phyloP scores from a whole-genome alignment of 345 rosid genomes.

The Arabis hirsuta region DNA sequence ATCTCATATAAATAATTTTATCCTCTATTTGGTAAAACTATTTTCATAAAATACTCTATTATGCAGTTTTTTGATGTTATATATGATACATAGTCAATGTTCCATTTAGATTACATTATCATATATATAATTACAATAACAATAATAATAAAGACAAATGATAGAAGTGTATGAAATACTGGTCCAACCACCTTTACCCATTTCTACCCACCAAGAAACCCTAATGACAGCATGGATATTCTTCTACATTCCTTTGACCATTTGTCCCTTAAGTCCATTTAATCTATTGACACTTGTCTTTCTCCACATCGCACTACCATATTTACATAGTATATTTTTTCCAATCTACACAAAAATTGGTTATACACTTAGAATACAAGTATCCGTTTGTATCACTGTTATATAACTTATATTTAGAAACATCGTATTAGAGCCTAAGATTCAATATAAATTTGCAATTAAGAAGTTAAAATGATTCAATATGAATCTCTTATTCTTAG shows the following conservation, averaged over 20 bases:
- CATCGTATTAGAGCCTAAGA: neutral
- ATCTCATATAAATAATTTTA: too few species aligned
- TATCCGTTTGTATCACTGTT: neutral
- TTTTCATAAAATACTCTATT: too few species aligned
- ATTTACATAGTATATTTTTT: neutral
- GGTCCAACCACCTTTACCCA: slow-evolving; percentile 34
- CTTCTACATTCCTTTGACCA: slow-evolving; percentile 18
- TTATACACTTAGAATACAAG: neutral
- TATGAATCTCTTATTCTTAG: neutral
- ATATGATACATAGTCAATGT: slow-evolving; percentile 7
- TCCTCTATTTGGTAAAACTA: too few species aligned
- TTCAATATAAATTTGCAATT: neutral
- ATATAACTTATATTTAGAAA: neutral
- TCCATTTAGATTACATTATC: neutral
- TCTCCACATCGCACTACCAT: neutral
- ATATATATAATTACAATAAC: neutral
- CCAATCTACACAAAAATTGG: neutral
- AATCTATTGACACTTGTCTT: slow-evolving; percentile 14
- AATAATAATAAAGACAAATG: slow-evolving; percentile 2
- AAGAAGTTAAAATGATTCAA: neutral
- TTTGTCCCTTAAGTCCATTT: neutral
- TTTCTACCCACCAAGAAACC: slow-evolving; percentile 29
- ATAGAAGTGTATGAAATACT: slow-evolving; percentile 2
- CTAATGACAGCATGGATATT: slow-evolving; percentile 5
- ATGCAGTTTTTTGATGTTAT: neutral